Base-by-base conservation (phyloP, 2,329 filamentous ascomycete species). In the Cercospora janseana region DNA sequence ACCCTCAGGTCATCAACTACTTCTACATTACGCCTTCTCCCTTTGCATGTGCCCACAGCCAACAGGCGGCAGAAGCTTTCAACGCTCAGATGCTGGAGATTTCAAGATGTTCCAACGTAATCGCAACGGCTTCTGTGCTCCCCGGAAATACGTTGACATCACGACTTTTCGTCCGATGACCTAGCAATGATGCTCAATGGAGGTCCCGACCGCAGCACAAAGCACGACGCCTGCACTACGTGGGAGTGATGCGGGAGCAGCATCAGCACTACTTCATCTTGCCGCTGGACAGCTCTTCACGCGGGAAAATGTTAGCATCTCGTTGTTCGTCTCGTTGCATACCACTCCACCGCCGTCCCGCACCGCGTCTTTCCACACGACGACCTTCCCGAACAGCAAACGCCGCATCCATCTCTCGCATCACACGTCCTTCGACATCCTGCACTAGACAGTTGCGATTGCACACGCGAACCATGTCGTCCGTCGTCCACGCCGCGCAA, bases 401-500 rank as follows among this genome's bases (percentile, higher is more conserved):
- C 18, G 21, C 16, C n/a, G 16, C 13, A 6, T 15, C 31, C 9
- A 37, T 42, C 15, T 1, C 18, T 27, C 23, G 9, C 16, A 16
- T 10, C 10, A 15, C 15, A 9, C 18, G 21, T 3, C 23, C 6
- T 18, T 18, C 15, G n/a, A 1, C 5, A 28, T 0, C 6, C n/a
- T 8, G 3, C 27, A 7, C 4, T 13, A 2, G 6, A 27, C 32
- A 6, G 4, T 37, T 15, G 20, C 9, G 20, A 12, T 20, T 12
- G n/a, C n/a, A n/a, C n/a, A 34, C 16, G 20, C 35, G 46, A 35
- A 40, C n/a, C 73, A 79, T 49, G 85, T 83, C 66, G 70, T 70
- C 1, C 70, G 83, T 10, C 70, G 77, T 10, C 31, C 46, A 55
- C 20, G 44, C 46, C 24, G 58, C 54, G 3, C 49, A 58, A 35